These are phyloP conservation scores for Tricholoma bakamatsutake DNA, from an alignment of 768 basidiomycete species.

Conservation along the genomic window DNA sequence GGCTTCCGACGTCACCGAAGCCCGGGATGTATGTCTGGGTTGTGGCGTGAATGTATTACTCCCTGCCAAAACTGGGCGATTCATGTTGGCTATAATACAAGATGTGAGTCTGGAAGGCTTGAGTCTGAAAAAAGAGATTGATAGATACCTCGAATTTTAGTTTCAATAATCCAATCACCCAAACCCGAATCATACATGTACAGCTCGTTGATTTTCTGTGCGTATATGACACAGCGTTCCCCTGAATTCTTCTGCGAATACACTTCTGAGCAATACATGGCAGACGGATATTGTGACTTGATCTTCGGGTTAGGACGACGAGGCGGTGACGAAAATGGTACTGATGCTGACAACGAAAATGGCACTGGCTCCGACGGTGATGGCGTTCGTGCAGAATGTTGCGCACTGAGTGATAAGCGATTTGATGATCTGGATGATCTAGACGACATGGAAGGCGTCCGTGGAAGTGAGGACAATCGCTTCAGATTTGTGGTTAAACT, in stretches of 20 bases:
- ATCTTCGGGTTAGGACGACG: conserved; percentile 24
- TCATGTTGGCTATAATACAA: conserved; percentile 21
- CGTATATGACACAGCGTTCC: conserved; percentile 71
- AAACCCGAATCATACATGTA: conserved; percentile 71
- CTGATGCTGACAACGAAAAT: background rate
- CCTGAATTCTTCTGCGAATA: conserved; percentile 43
- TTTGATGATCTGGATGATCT: conserved; percentile 22
- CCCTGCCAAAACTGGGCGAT: conserved; percentile 29
- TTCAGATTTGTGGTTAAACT: conserved; percentile 42
- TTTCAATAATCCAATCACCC: conserved; percentile 64
- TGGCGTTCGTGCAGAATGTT: conserved; percentile 31
- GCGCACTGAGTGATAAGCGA: conserved; percentile 27
- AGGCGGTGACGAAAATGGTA: conserved; percentile 3
- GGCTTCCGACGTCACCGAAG: conserved; percentile 67
- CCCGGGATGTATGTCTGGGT: conserved; percentile 62
- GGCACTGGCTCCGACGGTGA: conserved; percentile 22
- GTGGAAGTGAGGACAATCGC: conserved; percentile 55
- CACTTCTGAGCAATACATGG: conserved; percentile 70
- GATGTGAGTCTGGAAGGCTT: conserved; percentile 1
- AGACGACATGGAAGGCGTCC: conserved; percentile 58
- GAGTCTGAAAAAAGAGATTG: background rate
- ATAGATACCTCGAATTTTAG: conserved; percentile 48
- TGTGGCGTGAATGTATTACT: conserved; percentile 42
- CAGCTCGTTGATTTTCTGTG: conserved; percentile 79
- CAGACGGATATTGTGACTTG: conserved; percentile 44